Evolutionary conservation across 2,329 filamentous ascomycete genomes (phyloP), one percentile per base, ranked within the genome.

Genomic region (Niveomyces coronatus): DNA sequence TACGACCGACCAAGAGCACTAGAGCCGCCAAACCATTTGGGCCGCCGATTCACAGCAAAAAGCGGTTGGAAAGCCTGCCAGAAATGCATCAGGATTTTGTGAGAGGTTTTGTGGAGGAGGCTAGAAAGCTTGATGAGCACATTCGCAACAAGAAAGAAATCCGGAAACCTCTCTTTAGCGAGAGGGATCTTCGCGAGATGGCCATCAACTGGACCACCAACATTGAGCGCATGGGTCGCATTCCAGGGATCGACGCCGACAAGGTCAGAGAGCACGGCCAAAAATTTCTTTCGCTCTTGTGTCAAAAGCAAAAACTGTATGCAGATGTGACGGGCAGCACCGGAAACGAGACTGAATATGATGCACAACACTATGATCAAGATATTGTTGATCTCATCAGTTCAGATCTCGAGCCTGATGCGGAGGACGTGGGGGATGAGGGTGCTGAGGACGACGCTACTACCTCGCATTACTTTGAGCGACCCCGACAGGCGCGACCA

Each of bases 171-270:
- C 63, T 80, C 1, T 91, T 91, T 53, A 78, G 76, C 0, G 79
- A 86, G 43, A 68, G 67, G 16, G 68, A 85, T 11, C 69, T 87
- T 35, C 74, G 79, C 24, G 72, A 81, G 47, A 88, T 91, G 81
- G 79, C 74, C 10, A 74, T 86, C 35, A 59, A 67, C 23, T 82
- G 82, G 66, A 83, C 82, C 1, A 67, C 63, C 7, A 74, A 66
- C 8, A 50, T 75, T 9, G 68, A 73, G 13, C 63, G 76, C 41
- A 82, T 91, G 76, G 62, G 60, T 22, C 56, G 58, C 8, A 82
- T 89, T 34, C 68, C 68, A 0, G 73, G 70, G 9, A 79, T 88
- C 41, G 70, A 80, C 38, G 45, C 54, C 2, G 72, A 76, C 18
- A 80, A 76, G 51, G 79, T 86, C 17, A 53, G 65, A 31, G 62